A percentile compares a stretch with the other conserved stretches of the same genome.
Evolutionary conservation across 768 basidiomycete genomes (phyloP).

Genomic region (Pulveroboletus ravenelii): DNA sequence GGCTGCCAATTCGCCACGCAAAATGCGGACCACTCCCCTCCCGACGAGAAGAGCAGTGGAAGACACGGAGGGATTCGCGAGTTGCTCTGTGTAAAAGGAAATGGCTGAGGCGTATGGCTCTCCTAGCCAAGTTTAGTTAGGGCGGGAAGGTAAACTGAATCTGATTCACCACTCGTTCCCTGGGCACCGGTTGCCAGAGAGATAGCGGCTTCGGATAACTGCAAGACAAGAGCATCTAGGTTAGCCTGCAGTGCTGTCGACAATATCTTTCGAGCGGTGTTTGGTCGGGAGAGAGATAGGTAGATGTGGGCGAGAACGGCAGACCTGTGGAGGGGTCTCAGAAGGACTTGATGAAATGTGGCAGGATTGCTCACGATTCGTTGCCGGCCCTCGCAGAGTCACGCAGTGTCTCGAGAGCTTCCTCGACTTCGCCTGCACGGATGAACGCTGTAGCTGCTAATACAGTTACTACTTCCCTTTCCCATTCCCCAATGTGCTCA

Average conservation of each 20-base stretch:
- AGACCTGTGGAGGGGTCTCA: conserved; percentile 44
- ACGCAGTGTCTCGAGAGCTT: conserved; percentile 85
- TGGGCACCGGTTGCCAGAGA: conserved; percentile 73
- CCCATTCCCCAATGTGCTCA: conserved; percentile 57
- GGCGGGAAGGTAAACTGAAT: conserved; percentile 18
- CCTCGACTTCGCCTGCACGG: conserved; percentile 80
- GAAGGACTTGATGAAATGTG: background rate
- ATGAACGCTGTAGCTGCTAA: conserved; percentile 86
- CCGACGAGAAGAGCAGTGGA: conserved; percentile 72
- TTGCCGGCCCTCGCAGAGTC: conserved; percentile 67
- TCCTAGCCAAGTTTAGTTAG: conserved; percentile 9
- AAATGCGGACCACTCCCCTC: conserved; percentile 75
- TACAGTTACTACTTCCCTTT: conserved; percentile 71
- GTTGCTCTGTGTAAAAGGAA: conserved; percentile 77
- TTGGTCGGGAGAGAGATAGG: conserved; percentile 83
- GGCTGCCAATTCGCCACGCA: conserved; percentile 66
- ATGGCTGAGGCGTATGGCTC: conserved; percentile 38
- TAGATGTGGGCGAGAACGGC: conserved; percentile 82
- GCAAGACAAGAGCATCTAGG: conserved; percentile 85
- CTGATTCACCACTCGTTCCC: conserved; percentile 40
- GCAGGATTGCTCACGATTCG: conserved; percentile 64
- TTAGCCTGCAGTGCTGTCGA: conserved; percentile 80
- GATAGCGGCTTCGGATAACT: conserved; percentile 82
- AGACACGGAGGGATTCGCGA: conserved; percentile 73
- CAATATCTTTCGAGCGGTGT: conserved; percentile 83